Evolutionary conservation across 306 rosid species (phyloP).

Genomic region (Inga leiocalycina): DNA sequence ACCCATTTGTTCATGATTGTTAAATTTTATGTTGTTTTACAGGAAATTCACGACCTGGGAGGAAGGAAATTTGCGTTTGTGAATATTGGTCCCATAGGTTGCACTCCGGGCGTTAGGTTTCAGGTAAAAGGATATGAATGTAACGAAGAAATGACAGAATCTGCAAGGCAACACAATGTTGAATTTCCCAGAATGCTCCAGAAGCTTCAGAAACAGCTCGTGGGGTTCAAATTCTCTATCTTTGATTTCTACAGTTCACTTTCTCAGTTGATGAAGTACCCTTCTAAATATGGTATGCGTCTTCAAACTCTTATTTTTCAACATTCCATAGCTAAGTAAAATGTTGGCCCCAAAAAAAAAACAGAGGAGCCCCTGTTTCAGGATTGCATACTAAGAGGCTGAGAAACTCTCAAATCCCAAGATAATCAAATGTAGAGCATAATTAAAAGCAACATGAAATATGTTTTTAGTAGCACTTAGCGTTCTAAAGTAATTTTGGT

Average conservation of each 20-base stretch:
- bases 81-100: conserved; percentile 2
- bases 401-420: not conserved
- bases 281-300: conserved; percentile 40
- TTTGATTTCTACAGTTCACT: conserved; percentile 19
- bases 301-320: not conserved
- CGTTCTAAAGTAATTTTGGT: too few relatives aligned
- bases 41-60: conserved; percentile 54
- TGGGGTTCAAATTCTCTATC: conserved; percentile 51
- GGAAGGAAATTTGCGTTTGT: conserved; percentile 59
- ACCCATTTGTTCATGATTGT: not conserved
- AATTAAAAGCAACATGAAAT: not conserved
- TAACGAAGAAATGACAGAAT: not conserved
- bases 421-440: too few relatives aligned
- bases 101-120: not conserved
- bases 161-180: not conserved
- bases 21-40: not conserved
- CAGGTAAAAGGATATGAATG: not conserved
- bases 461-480: too few relatives aligned
- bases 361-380: not conserved
- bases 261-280: conserved; percentile 17
- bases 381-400: not conserved
- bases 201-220: conserved; percentile 35
- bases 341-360: not conserved
- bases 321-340: not conserved
- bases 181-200: not conserved